Base-by-base conservation (phyloP, 805 yeast species). In the Sugiyamaella boreocaroliniensis region DNA sequence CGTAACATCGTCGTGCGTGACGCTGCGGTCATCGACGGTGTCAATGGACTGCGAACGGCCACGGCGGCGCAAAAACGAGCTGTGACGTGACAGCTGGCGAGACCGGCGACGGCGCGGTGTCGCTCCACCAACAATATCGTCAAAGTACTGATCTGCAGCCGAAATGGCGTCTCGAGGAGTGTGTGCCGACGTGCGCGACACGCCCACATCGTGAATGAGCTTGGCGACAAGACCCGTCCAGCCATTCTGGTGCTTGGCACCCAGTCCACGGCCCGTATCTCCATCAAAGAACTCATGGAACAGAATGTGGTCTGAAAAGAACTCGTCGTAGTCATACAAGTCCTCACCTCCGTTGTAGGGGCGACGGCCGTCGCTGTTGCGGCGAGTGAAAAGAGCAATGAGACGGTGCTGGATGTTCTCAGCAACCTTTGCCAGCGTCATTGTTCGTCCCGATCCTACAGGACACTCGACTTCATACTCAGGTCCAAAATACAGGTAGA, bases 171-270 rank as follows among this genome's bases (percentile, higher is more conserved):
- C 63, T 42, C 61, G 61, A 20, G 69, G 67, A 2, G 70, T 61
- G 52, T 46, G 51, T n/a, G 82, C 80, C 19, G 76, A 64, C 56
- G 82, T 70, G 64, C 83, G 81, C 0, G 88, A 77, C 45, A 81
- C 77, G 55, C 96, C 96, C 44, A 86, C 86, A 70, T 90, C 74
- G 65, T 86, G 93, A 64, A 90, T 87, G 80, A 89, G 81, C 70
- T 92, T 86, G 43, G 96, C 95, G 49, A 89, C 93, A 45, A 90
- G 76, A 0, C 95, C 90, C 1, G 97, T 89, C 97, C 97, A 89
- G 11, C 97, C 97, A 75, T 89, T 85, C 71, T 89, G 97, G 72
- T 90, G 96, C 49, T 89, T 82, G 1, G 96, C 89, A 34, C 97
- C 97, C 53, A 89, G 71, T 5, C 97, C 97, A 60, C 96, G 79